Evolutionary conservation across 2,329 filamentous ascomycete species (phyloP).

Genomic region (Trichoderma sp.): DNA sequence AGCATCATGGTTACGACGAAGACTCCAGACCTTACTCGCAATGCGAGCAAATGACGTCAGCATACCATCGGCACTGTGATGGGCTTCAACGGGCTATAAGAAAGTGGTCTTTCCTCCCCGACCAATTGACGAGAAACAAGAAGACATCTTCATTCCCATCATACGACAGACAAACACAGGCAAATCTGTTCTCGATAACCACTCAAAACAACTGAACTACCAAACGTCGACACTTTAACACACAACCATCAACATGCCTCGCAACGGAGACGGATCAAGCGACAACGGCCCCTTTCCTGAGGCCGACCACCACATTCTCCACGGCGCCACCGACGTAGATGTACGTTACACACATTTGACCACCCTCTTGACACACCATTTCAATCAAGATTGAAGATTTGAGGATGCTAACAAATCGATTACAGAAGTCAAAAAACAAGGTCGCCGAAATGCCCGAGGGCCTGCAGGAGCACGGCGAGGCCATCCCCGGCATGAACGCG

Average conservation of each 20-base stretch:
- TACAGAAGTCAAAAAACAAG: conserved; percentile 46
- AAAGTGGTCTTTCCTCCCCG: too few relatives aligned
- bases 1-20: conserved; percentile 23
- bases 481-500: conserved; percentile 44
- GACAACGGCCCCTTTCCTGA: conserved; percentile 50
- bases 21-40: not conserved
- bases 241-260: conserved; percentile 48
- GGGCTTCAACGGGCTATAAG: too few relatives aligned
- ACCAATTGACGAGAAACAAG: too few relatives aligned
- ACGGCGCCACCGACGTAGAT: conserved; percentile 46
- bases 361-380: too few relatives aligned
- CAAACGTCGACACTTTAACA: too few relatives aligned
- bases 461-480: conserved; percentile 47
- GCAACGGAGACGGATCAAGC: conserved; percentile 51
- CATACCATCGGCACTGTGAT: too few relatives aligned
- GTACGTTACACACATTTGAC: conserved; percentile 39
- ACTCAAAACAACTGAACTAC: not conserved
- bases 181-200: too few relatives aligned
- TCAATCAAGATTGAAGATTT: not conserved
- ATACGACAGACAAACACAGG: not conserved
- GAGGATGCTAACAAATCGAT: not conserved
- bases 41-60: conserved; percentile 13
- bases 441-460: conserved; percentile 54
- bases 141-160: too few relatives aligned
- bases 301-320: conserved; percentile 46